Evolutionary conservation across 2,329 filamentous ascomycete species (phyloP).

Genomic region (Phaeosphaeriaceae sp.): DNA sequence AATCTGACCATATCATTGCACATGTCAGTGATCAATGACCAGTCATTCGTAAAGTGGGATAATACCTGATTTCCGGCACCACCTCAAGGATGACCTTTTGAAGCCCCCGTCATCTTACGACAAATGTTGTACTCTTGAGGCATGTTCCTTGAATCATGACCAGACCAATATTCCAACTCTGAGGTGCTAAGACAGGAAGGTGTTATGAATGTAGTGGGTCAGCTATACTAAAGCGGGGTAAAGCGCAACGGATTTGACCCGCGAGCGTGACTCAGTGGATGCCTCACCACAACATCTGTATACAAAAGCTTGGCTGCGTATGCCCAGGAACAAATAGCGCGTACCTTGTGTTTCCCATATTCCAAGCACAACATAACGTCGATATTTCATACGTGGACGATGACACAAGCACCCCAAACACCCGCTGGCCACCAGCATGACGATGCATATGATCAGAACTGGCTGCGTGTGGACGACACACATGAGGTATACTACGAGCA

Average conservation of each 20-base stretch:
- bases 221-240: neutral
- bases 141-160: no score
- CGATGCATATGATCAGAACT: constrained; percentile 40
- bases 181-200: neutral
- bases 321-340: neutral
- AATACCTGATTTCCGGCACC: no score
- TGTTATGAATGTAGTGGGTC: neutral
- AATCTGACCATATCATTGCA: no score
- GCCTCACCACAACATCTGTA: neutral
- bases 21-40: no score
- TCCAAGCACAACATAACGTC: neutral
- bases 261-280: neutral
- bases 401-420: neutral
- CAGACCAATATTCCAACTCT: no score
- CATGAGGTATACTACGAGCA: constrained; percentile 51
- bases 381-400: neutral
- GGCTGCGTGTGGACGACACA: constrained; percentile 42
- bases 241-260: neutral
- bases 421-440: neutral
- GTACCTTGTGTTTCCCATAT: no score
- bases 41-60: no score
- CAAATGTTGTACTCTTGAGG: no score
- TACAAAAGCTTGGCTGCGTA: constrained; percentile 1
- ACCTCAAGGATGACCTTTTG: no score
- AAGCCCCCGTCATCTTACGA: no score